Evolutionary conservation across 345 rosid genomes (phyloP).

Genomic region (Mallotus nudiflorus): DNA sequence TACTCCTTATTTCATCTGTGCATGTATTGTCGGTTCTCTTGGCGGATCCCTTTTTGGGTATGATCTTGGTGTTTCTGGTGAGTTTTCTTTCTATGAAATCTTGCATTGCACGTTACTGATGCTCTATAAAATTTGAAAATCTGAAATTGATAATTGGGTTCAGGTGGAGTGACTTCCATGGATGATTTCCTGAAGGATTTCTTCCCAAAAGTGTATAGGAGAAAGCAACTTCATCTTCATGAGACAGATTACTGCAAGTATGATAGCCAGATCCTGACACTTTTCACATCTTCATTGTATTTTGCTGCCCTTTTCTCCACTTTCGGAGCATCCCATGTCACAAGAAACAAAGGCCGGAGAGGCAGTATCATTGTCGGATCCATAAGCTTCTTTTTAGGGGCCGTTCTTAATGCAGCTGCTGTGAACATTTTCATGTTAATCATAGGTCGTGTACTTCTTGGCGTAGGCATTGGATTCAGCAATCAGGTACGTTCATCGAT

Average conservation of each 20-base stretch:
- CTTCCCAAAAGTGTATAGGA: constrained; percentile 31
- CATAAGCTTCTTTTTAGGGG: constrained; percentile 44
- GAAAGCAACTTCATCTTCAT: constrained; percentile 29
- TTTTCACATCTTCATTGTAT: constrained; percentile 61
- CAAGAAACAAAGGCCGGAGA: constrained; percentile 42
- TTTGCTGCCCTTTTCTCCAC: constrained; percentile 55
- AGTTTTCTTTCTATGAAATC: background rate
- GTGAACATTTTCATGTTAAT: constrained; percentile 46
- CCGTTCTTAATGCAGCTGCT: constrained; percentile 46
- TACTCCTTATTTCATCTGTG: constrained; percentile 56
- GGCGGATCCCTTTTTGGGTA: constrained; percentile 38
- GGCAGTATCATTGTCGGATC: constrained; percentile 48
- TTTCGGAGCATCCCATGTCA: constrained; percentile 43
- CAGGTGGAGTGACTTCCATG: constrained; percentile 33
- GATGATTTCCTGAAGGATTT: constrained; percentile 34
- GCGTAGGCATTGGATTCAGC: constrained; percentile 56
- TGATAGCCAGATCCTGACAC: constrained; percentile 36
- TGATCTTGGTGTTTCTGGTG: constrained; percentile 32
- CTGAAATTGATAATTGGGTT: no score
- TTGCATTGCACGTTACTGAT: no score
- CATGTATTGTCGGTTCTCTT: constrained; percentile 33
- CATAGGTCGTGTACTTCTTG: constrained; percentile 49
- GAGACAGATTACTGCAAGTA: constrained; percentile 51
- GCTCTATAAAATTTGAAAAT: no score
- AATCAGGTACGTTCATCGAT: no score